Base-by-base conservation (phyloP, 2,329 filamentous ascomycete genomes). In the Trichoderma afroharzianum region DNA sequence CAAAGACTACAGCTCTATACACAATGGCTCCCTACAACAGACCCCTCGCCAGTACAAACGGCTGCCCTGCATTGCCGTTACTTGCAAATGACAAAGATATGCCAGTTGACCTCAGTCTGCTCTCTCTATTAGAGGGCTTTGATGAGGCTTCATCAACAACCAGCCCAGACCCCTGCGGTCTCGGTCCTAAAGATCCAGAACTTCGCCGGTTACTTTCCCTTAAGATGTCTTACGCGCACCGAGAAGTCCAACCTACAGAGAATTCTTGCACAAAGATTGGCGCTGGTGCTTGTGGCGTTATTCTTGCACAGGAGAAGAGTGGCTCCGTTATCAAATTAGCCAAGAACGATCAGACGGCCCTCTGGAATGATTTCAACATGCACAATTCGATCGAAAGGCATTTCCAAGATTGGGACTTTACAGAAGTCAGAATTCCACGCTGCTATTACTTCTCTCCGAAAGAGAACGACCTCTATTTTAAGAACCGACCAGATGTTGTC, bases 191-290 rank as follows among this genome's bases (percentile, higher is more conserved):
- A 4, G 39, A 43, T 43, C 7, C 18, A 1, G 39, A 43, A n/a
- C 39, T 43, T 43, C 39, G 39, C 39, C 15, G 39, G 39, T 4
- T 43, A 1, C 39, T 43, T 43, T 43, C 39, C 9, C 18, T 43
- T 4, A 43, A 43, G 18, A 43, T 18, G 39, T 43, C 39, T n/a
- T 43, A 43, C 39, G 39, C 18, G 6, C 33, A 14, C 33, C 14
- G 2, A 39, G 39, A 43, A 43, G 18, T 43, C 7, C 15, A 43
- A 2, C 39, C 39, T 9, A 43, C 3, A n/a, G 39, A 43, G 18
- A 43, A 43, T 43, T n/a, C 39, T 43, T 15, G 14, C 33, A 39
- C 33, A 39, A 75, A 75, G 43, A 76, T 78, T n/a, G 77, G 76
- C 4, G 72, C 72, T 0, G 77, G 76, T 0, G 73, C 73, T 6